A percentile compares a stretch with the other conserved stretches of the same genome.
phyloP scores from a whole-genome alignment of 257 asterid genomes.

The Scutellaria galericulata region DNA sequence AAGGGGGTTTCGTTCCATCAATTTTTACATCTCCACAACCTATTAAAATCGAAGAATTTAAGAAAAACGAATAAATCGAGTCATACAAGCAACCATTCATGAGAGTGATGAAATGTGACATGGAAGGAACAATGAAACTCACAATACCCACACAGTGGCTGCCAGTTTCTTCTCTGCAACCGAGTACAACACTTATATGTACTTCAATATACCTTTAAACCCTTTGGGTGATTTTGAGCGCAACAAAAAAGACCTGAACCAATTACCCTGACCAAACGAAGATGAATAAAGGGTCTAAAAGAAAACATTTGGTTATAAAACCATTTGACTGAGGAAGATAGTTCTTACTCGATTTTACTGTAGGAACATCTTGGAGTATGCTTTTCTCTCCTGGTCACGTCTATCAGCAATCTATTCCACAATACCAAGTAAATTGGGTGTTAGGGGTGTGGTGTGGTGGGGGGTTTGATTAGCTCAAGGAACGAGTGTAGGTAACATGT shows the following conservation, averaged over 20 bases:
- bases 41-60: neutral
- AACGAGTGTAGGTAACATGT: neutral
- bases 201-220: constrained; percentile 25
- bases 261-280: constrained; percentile 20
- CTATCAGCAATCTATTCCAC: constrained; percentile 69
- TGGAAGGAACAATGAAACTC: constrained; percentile 17
- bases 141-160: constrained; percentile 37
- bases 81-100: neutral
- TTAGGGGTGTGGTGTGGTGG: too few relatives aligned
- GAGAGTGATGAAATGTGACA: neutral
- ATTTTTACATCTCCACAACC: constrained; percentile 33
- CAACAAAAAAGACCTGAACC: constrained; percentile 42
- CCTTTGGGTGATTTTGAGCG: constrained; percentile 37
- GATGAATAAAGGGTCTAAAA: neutral
- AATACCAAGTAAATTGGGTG: too few relatives aligned
- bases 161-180: constrained; percentile 39
- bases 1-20: constrained; percentile 31
- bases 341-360: constrained; percentile 42
- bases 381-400: constrained; percentile 75
- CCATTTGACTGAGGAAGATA: neutral
- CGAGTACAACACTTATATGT: constrained; percentile 4
- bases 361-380: constrained; percentile 79
- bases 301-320: neutral
- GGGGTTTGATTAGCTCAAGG: constrained; percentile 23
- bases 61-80: neutral